phyloP scores from a whole-genome alignment of 495 filamentous ascomycete species.

The Tuber melanosporum region DNA sequence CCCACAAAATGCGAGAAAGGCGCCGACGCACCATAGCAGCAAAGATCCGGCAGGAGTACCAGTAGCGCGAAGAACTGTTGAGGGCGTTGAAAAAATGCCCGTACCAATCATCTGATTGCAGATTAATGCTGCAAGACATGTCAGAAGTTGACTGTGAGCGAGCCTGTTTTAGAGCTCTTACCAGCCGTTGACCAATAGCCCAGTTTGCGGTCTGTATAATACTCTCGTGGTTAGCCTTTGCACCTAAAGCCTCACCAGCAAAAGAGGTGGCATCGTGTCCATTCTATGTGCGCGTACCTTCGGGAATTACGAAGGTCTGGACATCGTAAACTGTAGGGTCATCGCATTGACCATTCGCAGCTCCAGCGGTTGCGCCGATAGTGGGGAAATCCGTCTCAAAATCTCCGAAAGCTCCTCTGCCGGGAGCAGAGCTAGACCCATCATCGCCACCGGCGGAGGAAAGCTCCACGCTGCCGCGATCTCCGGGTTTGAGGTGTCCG shows the following conservation, averaged over 20 bases:
- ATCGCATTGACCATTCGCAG: neutral
- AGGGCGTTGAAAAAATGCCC: slow-evolving; percentile 47
- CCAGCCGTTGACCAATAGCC: slow-evolving; percentile 23
- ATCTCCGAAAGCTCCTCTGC: slow-evolving; percentile 7
- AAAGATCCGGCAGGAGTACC: slow-evolving; percentile 52
- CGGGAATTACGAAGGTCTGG: slow-evolving; percentile 23
- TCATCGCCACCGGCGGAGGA: slow-evolving; percentile 8
- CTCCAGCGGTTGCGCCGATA: neutral
- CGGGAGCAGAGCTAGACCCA: neutral
- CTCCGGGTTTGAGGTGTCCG: slow-evolving; percentile 5
- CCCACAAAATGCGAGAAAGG: slow-evolving; percentile 22
- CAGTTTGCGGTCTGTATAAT: slow-evolving; percentile 16
- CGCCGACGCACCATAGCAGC: slow-evolving; percentile 52
- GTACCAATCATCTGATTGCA: slow-evolving; percentile 58
- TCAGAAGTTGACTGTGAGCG: slow-evolving; percentile 1
- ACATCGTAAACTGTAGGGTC: slow-evolving; percentile 21
- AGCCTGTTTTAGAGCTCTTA: slow-evolving; percentile 2
- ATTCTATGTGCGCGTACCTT: slow-evolving; percentile 6
- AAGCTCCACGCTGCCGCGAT: slow-evolving; percentile 1
- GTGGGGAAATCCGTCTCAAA: slow-evolving; percentile 13
- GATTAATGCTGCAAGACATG: slow-evolving; percentile 42
- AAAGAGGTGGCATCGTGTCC: neutral
- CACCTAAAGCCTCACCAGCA: neutral
- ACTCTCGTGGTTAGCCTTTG: neutral
- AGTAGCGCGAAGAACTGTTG: slow-evolving; percentile 38